These are phyloP conservation scores for Jatropha curcas DNA, from an alignment of 345 rosid genomes.

Conservation along the genomic window DNA sequence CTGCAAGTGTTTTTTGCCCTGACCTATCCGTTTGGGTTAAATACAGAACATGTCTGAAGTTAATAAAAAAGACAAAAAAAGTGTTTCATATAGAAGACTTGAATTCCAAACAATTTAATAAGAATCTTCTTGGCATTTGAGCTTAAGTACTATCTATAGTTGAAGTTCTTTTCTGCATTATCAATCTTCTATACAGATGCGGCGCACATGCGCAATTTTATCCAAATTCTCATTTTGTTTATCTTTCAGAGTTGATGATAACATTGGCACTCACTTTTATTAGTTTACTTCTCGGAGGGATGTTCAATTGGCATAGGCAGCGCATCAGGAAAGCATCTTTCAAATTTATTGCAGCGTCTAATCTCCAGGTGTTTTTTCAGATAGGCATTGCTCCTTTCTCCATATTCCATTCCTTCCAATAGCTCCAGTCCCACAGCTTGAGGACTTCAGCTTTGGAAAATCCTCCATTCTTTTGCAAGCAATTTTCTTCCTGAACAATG, in stretches of 20 bases:
- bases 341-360: neutral
- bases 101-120: no score
- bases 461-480: slow-evolving; percentile 15
- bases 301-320: neutral
- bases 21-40: no score
- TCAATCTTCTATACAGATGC: neutral
- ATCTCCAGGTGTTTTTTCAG: neutral
- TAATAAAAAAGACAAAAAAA: no score
- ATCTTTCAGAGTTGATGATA: neutral
- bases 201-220: neutral
- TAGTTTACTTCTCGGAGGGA: neutral
- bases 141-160: no score
- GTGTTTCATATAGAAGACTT: no score
- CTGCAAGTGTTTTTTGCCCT: no score
- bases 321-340: neutral
- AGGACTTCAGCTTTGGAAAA: slow-evolving; percentile 16
- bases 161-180: neutral
- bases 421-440: neutral
- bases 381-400: neutral
- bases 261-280: neutral
- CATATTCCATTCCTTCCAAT: neutral
- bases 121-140: no score
- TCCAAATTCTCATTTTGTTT: neutral
- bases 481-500: slow-evolving; percentile 28
- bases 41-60: no score